These are phyloP conservation scores for Mortierella sp. DNA, from an alignment of 371 early-diverging fungal genomes.

Conservation along the genomic window DNA sequence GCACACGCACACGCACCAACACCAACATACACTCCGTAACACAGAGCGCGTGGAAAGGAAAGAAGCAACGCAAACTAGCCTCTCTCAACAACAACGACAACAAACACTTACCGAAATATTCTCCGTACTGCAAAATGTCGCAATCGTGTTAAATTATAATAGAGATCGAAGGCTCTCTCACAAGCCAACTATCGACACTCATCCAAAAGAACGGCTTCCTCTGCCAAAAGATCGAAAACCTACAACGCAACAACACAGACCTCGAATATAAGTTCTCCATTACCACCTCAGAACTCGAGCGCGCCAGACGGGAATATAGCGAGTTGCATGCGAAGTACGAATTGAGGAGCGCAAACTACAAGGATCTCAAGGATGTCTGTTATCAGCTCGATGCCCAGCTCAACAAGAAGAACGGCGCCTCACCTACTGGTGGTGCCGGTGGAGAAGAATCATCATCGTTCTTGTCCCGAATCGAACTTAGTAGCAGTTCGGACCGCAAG, in stretches of 20 bases:
- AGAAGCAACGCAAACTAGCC: too few relatives aligned
- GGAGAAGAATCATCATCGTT: constrained; percentile 16
- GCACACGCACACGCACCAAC: neutral
- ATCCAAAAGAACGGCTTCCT: constrained; percentile 45
- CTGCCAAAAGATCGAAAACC: constrained; percentile 46
- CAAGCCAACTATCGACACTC: constrained; percentile 41
- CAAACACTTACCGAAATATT: constrained; percentile 1
- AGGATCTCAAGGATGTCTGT: constrained; percentile 38
- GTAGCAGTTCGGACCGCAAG: constrained; percentile 26
- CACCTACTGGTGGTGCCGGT: constrained; percentile 5
- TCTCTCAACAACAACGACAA: neutral
- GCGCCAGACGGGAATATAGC: constrained; percentile 34
- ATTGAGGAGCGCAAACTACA: constrained; percentile 28
- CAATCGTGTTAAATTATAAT: neutral
- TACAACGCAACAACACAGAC: constrained; percentile 40
- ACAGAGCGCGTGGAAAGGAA: constrained; percentile 1
- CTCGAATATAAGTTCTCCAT: constrained; percentile 44
- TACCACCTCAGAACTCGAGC: constrained; percentile 37
- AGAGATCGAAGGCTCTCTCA: constrained; percentile 44
- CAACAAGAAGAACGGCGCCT: constrained; percentile 26
- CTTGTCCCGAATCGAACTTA: constrained; percentile 23
- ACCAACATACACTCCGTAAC: neutral
- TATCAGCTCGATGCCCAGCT: constrained; percentile 43
- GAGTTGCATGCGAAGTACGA: constrained; percentile 43
- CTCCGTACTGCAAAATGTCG: neutral